phyloP scores from a whole-genome alignment of 768 basidiomycete species.

The Sutorius australiensis region DNA sequence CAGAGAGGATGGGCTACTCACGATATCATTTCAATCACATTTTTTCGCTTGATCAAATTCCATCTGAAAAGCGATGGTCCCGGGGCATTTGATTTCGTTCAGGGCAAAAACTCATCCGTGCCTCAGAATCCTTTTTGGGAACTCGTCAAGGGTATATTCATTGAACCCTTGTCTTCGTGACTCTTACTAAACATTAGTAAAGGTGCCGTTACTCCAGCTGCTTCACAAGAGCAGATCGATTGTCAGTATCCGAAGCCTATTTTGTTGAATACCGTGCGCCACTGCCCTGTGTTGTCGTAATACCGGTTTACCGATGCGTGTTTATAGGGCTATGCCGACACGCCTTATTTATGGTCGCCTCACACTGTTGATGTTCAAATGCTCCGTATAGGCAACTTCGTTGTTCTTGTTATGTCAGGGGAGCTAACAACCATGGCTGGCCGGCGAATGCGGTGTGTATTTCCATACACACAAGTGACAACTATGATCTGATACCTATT shows the following conservation, averaged over 20 bases:
- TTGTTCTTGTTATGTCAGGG: conserved; percentile 72
- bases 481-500: conserved; percentile 1
- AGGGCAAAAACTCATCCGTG: conserved; percentile 62
- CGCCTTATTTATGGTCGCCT: conserved; percentile 73
- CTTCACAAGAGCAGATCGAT: conserved; percentile 55
- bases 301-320: conserved; percentile 17
- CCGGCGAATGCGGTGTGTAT: conserved; percentile 60
- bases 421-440: conserved; percentile 85
- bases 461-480: neutral
- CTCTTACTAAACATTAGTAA: neutral
- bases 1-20: neutral
- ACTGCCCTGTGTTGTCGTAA: neutral
- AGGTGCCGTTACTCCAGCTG: conserved; percentile 55
- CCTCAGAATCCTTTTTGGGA: conserved; percentile 80
- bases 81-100: conserved; percentile 73
- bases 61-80: conserved; percentile 52
- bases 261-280: conserved; percentile 54
- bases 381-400: conserved; percentile 71
- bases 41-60: neutral
- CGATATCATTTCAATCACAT: neutral
- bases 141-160: conserved; percentile 57
- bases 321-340: conserved; percentile 54
- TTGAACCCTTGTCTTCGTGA: neutral
- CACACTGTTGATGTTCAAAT: conserved; percentile 73
- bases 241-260: conserved; percentile 81